phyloP scores from a whole-genome alignment of 352 stramenopile species.

The Pythium apleroticum region DNA sequence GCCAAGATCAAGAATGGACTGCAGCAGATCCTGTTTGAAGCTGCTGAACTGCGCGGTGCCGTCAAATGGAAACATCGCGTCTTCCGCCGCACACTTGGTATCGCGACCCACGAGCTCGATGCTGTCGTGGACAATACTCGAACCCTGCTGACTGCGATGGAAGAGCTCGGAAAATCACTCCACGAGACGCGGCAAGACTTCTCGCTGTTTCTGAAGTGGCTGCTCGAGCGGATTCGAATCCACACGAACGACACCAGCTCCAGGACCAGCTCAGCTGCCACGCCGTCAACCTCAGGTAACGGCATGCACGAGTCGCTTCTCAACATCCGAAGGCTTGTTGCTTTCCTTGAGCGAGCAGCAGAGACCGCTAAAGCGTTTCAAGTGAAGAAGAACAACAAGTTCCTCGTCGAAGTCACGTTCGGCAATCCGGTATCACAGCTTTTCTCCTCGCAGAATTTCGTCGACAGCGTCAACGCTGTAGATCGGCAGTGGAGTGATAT shows the following conservation, averaged over 20 bases:
- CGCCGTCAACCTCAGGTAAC: not conserved
- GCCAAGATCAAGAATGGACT: constrained; percentile 18
- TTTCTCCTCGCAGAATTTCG: constrained; percentile 21
- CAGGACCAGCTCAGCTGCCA: constrained; percentile 1
- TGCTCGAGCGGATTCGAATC: constrained; percentile 57
- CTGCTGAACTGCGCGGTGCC: constrained; percentile 34
- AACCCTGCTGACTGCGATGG: constrained; percentile 43
- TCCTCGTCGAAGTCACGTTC: constrained; percentile 65
- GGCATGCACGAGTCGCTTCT: constrained; percentile 48
- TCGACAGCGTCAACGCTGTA: constrained; percentile 22
- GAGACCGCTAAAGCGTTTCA: constrained; percentile 37
- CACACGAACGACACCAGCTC: constrained; percentile 44
- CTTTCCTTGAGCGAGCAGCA: constrained; percentile 51
- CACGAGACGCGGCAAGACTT: constrained; percentile 68
- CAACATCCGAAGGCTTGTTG: constrained; percentile 52
- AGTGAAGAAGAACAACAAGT: constrained; percentile 46
- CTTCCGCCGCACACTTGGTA: constrained; percentile 40
- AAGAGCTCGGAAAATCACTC: constrained; percentile 41
- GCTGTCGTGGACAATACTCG: constrained; percentile 32
- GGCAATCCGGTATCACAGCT: constrained; percentile 52
- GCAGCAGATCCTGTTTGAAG: constrained; percentile 18
- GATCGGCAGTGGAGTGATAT: constrained; percentile 46
- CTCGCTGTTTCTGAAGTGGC: constrained; percentile 59
- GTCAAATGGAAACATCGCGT: constrained; percentile 41
- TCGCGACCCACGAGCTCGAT: constrained; percentile 38